Conservation (phyloP, 352 stramenopile species). For the Phytophthora pluvialis region DNA sequence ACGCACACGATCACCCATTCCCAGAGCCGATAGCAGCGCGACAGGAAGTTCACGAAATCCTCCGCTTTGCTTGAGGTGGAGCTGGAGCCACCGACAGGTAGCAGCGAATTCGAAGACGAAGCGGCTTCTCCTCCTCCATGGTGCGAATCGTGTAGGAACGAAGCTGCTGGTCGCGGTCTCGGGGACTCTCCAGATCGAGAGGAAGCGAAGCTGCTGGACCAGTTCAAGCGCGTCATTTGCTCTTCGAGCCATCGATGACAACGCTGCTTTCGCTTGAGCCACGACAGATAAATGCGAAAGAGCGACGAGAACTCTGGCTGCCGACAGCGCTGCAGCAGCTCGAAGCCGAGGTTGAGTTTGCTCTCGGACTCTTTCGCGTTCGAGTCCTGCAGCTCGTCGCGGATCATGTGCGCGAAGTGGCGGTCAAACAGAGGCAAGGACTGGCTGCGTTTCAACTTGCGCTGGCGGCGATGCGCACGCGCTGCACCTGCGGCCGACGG, state of each 20-base stretch:
- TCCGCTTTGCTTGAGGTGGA: conserved; percentile 40
- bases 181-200: conserved; percentile 6
- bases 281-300: conserved; percentile 56
- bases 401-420: conserved; percentile 65
- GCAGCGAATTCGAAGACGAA: conserved; percentile 11
- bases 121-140: not conserved
- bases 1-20: conserved; percentile 57
- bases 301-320: conserved; percentile 66
- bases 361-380: conserved; percentile 64
- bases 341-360: conserved; percentile 63
- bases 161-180: not conserved
- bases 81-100: not conserved
- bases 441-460: conserved; percentile 65
- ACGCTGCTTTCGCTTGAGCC: conserved; percentile 34
- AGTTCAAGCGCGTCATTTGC: conserved; percentile 5
- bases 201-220: conserved; percentile 19
- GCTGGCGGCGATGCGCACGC: conserved; percentile 28
- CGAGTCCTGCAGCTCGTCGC: conserved; percentile 60
- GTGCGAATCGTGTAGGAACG: conserved; percentile 17
- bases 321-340: conserved; percentile 55
- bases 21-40: conserved; percentile 61
- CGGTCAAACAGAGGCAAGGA: conserved; percentile 69
- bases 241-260: conserved; percentile 18
- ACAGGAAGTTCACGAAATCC: conserved; percentile 61
- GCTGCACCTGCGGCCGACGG: conserved; percentile 14